Percentiles rank a stretch among this genome's conserved stretches.
Conservation (phyloP, 805 yeast genomes). For the Yamadazyma sp. region DNA sequence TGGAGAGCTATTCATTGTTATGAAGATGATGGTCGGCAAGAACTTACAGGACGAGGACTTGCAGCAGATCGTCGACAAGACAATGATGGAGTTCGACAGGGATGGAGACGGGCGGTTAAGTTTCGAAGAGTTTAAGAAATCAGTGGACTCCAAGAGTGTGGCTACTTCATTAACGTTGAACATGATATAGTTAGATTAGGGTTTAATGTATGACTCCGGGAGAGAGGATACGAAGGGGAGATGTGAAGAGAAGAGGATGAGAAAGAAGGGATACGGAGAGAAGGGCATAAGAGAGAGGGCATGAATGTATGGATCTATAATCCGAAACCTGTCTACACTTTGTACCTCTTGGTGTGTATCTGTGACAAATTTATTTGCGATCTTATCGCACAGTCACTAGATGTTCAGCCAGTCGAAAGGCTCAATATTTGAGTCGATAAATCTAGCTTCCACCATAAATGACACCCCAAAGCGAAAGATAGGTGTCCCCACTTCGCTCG, state of each 20-base stretch:
- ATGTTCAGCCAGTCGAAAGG: slow-evolving; percentile 6
- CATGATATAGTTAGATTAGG: too few relatives aligned
- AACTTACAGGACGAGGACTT: slow-evolving; percentile 82
- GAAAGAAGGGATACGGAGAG: too few relatives aligned
- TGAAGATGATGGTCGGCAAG: slow-evolving; percentile 96
- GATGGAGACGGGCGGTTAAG: slow-evolving; percentile 86
- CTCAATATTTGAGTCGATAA: slow-evolving; percentile 16
- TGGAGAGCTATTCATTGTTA: slow-evolving; percentile 88
- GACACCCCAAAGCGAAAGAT: not conserved
- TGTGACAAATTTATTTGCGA: too few relatives aligned
- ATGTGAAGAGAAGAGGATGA: too few relatives aligned
- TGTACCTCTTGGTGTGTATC: too few relatives aligned
- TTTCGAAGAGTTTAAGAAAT: slow-evolving; percentile 81
- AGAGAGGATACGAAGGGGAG: too few relatives aligned
- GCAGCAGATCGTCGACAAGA: slow-evolving; percentile 96
- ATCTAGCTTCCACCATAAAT: slow-evolving; percentile 14
- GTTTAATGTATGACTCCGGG: too few relatives aligned
- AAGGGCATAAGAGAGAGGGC: too few relatives aligned
- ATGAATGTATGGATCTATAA: too few relatives aligned
- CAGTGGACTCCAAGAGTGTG: slow-evolving; percentile 57
- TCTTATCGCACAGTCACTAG: too few relatives aligned
- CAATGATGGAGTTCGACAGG: slow-evolving; percentile 86
- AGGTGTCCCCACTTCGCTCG: slow-evolving; percentile 1
- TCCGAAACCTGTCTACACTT: too few relatives aligned
- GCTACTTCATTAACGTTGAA: slow-evolving; percentile 61